Evolutionary conservation across 225 moss, liverwort and hornwort genomes (phyloP), one percentile per base, ranked within the genome.

Genomic region (Asterella californica): DNA sequence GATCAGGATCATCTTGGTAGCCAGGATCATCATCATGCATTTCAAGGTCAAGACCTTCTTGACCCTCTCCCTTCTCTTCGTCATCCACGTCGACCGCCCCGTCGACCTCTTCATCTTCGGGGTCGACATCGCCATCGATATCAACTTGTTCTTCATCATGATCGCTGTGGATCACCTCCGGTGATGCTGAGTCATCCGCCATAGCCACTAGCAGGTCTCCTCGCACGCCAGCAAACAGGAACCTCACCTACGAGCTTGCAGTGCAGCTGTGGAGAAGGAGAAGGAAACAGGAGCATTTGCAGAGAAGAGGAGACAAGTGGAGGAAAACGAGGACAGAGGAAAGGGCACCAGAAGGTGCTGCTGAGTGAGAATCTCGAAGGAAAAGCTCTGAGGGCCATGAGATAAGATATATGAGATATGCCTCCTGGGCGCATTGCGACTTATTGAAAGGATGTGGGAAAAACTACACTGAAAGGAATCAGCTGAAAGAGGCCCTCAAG

Each of bases 321-420:
- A 89, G 93, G 92, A 89, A 88, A 90, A 90, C 89, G 92, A 91
- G 91, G 91, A 99, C 95, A 99, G 92, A 81, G 93, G 99, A 99
- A 93, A 95, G 92, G 93, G 93, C 99, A 95, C 97, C 94, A 94
- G 91, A 92, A 94, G 93, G 97, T 93, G 94, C 91, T 84, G 89
- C 89, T 83, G 90, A 93, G 95, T 99, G 99, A 99, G 95, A 99
- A 99, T 93, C 84, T 92, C 87, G 87, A 86, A 89, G 99, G 91
- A 90, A 90, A 92, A 85, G 88, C 99, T 95, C 87, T 88, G 95
- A 96, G 99, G 99, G 92, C 93, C 95, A 99, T 95, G 88, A 78
- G 95, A 87, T 86, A 80, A 86, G 97, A 99, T 93, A 88, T 92
- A 90, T 92, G 86, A 86, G 93, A 89, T 87, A 91, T 91, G 91